These are phyloP conservation scores for Articulospora tetracladia DNA, from an alignment of 495 filamentous ascomycete genomes.

Conservation along the genomic window DNA sequence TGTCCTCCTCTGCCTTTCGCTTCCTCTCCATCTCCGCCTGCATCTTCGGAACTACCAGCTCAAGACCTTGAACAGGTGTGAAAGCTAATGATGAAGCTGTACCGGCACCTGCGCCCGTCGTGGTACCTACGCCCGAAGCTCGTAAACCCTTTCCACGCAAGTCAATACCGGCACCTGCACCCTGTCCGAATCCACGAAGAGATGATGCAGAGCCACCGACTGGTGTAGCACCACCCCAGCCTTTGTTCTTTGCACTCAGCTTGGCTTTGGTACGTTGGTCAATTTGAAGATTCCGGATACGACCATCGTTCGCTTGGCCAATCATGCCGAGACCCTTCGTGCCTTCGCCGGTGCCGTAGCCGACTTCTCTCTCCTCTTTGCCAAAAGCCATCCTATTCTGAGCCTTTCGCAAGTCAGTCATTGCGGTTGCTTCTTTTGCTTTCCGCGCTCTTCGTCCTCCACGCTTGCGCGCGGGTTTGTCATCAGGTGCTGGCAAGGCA, in stretches of 20 bases:
- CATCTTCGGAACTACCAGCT: slow-evolving; percentile 93
- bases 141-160: slow-evolving; percentile 71
- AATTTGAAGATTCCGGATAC: slow-evolving; percentile 81
- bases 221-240: slow-evolving; percentile 80
- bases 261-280: slow-evolving; percentile 91
- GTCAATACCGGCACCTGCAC: slow-evolving; percentile 49
- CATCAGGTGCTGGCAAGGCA: slow-evolving; percentile 89
- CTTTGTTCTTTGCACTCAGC: slow-evolving; percentile 91
- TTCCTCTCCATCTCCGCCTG: slow-evolving; percentile 79
- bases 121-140: slow-evolving; percentile 69
- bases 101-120: slow-evolving; percentile 55
- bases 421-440: slow-evolving; percentile 93
- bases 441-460: slow-evolving; percentile 89
- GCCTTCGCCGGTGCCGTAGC: slow-evolving; percentile 82
- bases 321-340: slow-evolving; percentile 95
- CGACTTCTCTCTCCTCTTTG: slow-evolving; percentile 91
- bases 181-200: slow-evolving; percentile 71
- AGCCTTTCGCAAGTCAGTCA: slow-evolving; percentile 95
- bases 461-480: slow-evolving; percentile 91
- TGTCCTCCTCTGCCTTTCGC: slow-evolving; percentile 87
- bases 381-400: slow-evolving; percentile 96
- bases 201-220: slow-evolving; percentile 67
- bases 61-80: slow-evolving; percentile 89
- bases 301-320: slow-evolving; percentile 79
- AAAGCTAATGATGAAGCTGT: slow-evolving; percentile 89